Evolutionary conservation across 768 basidiomycete species (phyloP), one percentile per base, ranked within the genome.

Genomic region (Candolleomyces efflorescens): DNA sequence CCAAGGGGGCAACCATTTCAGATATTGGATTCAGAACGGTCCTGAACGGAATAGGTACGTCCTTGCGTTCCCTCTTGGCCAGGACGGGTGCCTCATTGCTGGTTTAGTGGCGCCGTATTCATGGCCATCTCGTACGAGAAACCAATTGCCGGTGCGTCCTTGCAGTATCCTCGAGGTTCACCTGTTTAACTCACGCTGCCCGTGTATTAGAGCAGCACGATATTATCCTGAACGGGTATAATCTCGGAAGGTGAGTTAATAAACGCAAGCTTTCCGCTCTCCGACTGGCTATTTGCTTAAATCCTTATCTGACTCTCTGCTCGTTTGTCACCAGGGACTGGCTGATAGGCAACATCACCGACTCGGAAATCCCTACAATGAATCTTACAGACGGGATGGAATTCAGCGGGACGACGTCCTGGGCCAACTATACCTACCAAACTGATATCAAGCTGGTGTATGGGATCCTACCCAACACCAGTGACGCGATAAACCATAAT

Each of bases 1-100:
- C 43, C 67, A 90, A 62, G 94, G 94, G 1, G 94, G 94, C 5
- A 82, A 90, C 65, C 94, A 97, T 67, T 83, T 94, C 67, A 82
- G 94, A 41, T 95, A 94, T 69, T 95, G 92, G 93, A 70, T 78
- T 5, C 94, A 95, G 73, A 79, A 90, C 58, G 92, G 92, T 0
- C 60, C 73, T 12, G 26, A 69, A 3, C 85, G 75, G 5, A 77
- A 91, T 64, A 88, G 80, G 86, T 84, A 53, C 46, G 79, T 65
- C 32, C 3, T 48, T 15, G 13, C 9, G n/a, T n/a, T n/a, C n/a
- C n/a, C n/a, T n/a, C n/a, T n/a, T n/a, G n/a, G n/a, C n/a, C n/a
- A n/a, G n/a, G n/a, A n/a, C n/a, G n/a, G n/a, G n/a, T 55, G 13
- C 39, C 37, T 57, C 38, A 57, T 43, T 52, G 50, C 22, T 26